phyloP scores from a whole-genome alignment of 2,329 filamentous ascomycete genomes.

The Magnaporthales sp. region DNA sequence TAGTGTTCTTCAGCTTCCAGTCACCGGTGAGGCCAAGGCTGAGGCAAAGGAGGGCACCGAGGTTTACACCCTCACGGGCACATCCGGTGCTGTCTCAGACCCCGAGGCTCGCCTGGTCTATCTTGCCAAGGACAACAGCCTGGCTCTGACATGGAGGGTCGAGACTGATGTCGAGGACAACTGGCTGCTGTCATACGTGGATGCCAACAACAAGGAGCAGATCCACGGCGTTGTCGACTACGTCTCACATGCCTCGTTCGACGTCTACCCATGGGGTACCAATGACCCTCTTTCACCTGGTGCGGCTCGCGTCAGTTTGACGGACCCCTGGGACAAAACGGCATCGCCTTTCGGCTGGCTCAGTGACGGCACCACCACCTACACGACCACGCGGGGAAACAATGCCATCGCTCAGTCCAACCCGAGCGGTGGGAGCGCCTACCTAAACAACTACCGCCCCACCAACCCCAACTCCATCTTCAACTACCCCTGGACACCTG shows the following conservation, averaged over 20 bases:
- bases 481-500: conserved; percentile 31
- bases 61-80: conserved; percentile 35
- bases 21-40: conserved; percentile 29
- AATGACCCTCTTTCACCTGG: conserved; percentile 43
- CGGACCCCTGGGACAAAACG: conserved; percentile 36
- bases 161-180: conserved; percentile 48
- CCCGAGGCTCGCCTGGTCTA: conserved; percentile 49
- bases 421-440: conserved; percentile 32
- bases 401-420: conserved; percentile 48
- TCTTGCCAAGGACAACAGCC: conserved; percentile 36
- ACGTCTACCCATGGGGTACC: conserved; percentile 47
- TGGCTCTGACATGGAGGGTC: conserved; percentile 46
- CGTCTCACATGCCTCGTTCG: conserved; percentile 43
- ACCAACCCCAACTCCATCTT: conserved; percentile 32
- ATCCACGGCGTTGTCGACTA: conserved; percentile 49
- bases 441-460: conserved; percentile 43
- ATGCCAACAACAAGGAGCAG: conserved; percentile 35
- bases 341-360: conserved; percentile 47
- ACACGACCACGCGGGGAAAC: conserved; percentile 48
- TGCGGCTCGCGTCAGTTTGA: conserved; percentile 26
- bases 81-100: conserved; percentile 37
- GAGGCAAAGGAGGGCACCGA: conserved; percentile 26
- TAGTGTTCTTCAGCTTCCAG: conserved; percentile 27
- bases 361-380: conserved; percentile 34
- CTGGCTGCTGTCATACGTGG: conserved; percentile 52